Conservation (phyloP, 371 early-diverging fungal genomes). For the Umbelopsis sp. region DNA sequence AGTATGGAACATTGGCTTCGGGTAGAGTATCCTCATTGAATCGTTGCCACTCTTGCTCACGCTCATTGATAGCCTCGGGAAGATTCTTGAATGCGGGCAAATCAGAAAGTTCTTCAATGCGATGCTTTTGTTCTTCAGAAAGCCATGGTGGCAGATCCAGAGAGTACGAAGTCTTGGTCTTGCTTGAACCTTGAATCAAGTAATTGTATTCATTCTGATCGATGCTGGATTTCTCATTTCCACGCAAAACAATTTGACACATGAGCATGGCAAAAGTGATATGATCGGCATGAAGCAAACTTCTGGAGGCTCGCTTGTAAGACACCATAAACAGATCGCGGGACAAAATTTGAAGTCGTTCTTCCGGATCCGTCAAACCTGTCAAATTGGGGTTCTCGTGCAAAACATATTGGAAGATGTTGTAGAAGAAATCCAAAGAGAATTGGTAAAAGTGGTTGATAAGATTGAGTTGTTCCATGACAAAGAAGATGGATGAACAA, state of each 20-base stretch:
- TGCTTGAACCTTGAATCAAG: constrained; percentile 49
- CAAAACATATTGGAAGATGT: constrained; percentile 89
- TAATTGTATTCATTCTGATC: constrained; percentile 80
- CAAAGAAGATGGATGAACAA: constrained; percentile 94
- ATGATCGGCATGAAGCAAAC: constrained; percentile 91
- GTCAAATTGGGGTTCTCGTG: constrained; percentile 78
- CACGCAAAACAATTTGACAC: constrained; percentile 84
- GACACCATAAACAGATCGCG: constrained; percentile 86
- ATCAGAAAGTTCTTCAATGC: constrained; percentile 55
- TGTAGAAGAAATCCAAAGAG: constrained; percentile 95
- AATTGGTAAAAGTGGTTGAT: constrained; percentile 97
- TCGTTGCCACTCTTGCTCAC: constrained; percentile 58
- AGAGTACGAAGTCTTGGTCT: neutral
- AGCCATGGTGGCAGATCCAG: constrained; percentile 49
- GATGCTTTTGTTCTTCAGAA: constrained; percentile 63
- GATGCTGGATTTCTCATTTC: constrained; percentile 46
- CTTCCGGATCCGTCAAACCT: constrained; percentile 70
- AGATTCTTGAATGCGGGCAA: constrained; percentile 64
- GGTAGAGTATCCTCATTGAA: constrained; percentile 62
- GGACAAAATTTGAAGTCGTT: constrained; percentile 77
- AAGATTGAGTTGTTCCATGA: constrained; percentile 90
- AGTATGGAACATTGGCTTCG: constrained; percentile 68
- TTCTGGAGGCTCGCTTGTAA: constrained; percentile 81
- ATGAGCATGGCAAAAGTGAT: constrained; percentile 87
- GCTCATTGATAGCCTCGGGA: constrained; percentile 51